Base-by-base conservation (phyloP, 2,329 filamentous ascomycete genomes). In the Myriosclerotinia curreyana region DNA sequence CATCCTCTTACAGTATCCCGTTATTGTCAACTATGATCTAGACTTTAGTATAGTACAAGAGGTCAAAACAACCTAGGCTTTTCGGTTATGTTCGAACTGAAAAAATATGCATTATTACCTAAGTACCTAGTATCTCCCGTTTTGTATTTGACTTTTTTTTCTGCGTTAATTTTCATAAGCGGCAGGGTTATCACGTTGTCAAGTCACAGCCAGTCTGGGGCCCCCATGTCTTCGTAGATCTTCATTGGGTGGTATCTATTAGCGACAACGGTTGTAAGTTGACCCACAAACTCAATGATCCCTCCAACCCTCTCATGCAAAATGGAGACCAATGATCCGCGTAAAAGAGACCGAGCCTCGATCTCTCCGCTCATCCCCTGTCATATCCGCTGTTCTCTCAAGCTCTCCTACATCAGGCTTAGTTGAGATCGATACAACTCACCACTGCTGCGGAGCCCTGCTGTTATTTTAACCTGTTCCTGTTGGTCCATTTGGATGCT, bases 351-450 rank as follows among this genome's bases (percentile, higher is more conserved):
- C 69, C 70, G 66, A 71, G 65, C 66, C 68, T 70, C 71, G 70
- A 74, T 74, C 72, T 71, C 68, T 70, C 65, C 71, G 66, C 67
- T 66, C 36, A 31, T 64, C 66, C 69, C 70, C 64, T 71, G 69
- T 70, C 61, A 65, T 59, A 64, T 68, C 68, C 63, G 54, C 38
- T 61, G 56, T 46, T 60, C 51, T 59, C 56, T 61, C 64, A 51
- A 64, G 44, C 40, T 46, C 60, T 63, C 63, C 70, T 67, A 63
- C 64, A 67, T 68, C 66, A 67, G 68, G 70, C 66, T 66, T 72
- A 71, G 68, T 68, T 67, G 60, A 69, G 66, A 71, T 72, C 66
- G 68, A 69, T 69, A 69, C 71, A 71, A 66, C 67, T 72, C 69
- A 71, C 68, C 66, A 64, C 69, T 68, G 44, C 65, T 64, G 60